Evolutionary conservation across 75 land plant genomes (phyloP).

Genomic region (Pinus albicaulis): DNA sequence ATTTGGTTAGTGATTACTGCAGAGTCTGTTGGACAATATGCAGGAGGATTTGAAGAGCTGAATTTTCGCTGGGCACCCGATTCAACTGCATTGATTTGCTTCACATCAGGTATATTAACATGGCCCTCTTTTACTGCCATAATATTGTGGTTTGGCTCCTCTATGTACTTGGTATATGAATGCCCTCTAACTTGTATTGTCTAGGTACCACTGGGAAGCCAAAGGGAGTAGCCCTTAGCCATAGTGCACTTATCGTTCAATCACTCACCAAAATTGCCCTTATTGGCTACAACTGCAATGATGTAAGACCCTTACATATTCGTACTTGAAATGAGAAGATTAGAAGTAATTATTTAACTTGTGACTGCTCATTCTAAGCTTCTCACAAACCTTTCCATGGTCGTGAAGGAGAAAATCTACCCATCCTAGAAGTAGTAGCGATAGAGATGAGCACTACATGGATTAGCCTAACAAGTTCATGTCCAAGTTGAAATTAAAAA

Average conservation of each 20-base stretch:
- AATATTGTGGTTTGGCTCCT: background rate
- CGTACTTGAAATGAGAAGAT: background rate
- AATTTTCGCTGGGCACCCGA: conserved; percentile 60
- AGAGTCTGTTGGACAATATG: conserved; percentile 11
- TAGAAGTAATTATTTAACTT: background rate
- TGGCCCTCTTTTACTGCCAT: background rate
- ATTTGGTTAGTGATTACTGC: conserved; percentile 8
- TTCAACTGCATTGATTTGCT: conserved; percentile 77
- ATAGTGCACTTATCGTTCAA: conserved; percentile 76
- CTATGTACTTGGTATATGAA: background rate
- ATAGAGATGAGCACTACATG: background rate
- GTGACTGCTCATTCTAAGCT: background rate
- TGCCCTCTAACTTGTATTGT: background rate
- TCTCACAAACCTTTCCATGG: background rate
- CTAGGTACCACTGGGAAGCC: conserved; percentile 91
- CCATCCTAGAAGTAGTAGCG: background rate
- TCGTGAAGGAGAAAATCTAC: background rate
- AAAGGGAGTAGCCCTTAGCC: conserved; percentile 84
- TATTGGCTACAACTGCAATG: conserved; percentile 74
- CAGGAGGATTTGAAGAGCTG: conserved; percentile 2
- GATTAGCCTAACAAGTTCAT: background rate
- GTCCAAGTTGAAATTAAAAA: background rate
- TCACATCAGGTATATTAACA: conserved; percentile 76
- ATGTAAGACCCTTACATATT: conserved; percentile 53
- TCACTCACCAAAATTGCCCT: conserved; percentile 82